Conservation (phyloP, 164 flowering plant species). For the Sextonia rubra region DNA sequence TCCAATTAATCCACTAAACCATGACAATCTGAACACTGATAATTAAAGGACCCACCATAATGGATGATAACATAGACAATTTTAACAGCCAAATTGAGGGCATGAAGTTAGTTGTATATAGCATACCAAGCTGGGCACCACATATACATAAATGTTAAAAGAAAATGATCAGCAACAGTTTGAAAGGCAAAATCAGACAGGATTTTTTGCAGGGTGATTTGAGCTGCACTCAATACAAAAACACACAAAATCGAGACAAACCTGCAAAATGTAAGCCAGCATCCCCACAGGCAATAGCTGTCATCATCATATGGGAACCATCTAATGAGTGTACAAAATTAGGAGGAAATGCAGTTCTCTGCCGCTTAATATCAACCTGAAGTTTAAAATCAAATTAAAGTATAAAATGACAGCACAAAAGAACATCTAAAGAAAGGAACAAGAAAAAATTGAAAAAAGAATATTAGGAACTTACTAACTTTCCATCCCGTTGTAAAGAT, state of each 20-base stretch:
- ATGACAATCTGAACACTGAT: too few relatives aligned
- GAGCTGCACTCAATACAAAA: neutral
- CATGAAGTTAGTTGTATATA: too few relatives aligned
- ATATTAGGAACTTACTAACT: conserved; percentile 28
- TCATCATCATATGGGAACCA: conserved; percentile 99
- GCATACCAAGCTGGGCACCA: too few relatives aligned
- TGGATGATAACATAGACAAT: too few relatives aligned
- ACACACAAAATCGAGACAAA: conserved; percentile 16
- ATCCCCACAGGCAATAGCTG: conserved; percentile 84
- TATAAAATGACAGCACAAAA: neutral
- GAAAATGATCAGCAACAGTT: too few relatives aligned
- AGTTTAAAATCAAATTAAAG: neutral
- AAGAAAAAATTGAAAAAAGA: neutral
- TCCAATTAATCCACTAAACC: too few relatives aligned
- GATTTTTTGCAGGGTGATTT: neutral
- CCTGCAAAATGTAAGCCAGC: conserved; percentile 94
- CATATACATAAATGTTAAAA: too few relatives aligned
- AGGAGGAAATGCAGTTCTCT: conserved; percentile 94
- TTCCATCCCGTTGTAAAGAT: conserved; percentile 69
- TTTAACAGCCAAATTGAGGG: too few relatives aligned
- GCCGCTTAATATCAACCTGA: conserved; percentile 71
- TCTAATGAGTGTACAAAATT: conserved; percentile 96
- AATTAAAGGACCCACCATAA: too few relatives aligned
- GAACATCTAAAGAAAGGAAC: neutral
- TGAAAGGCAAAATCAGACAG: too few relatives aligned